Base-by-base conservation (phyloP, 2,329 filamentous ascomycete genomes). In the Stromatinia cepivora region DNA sequence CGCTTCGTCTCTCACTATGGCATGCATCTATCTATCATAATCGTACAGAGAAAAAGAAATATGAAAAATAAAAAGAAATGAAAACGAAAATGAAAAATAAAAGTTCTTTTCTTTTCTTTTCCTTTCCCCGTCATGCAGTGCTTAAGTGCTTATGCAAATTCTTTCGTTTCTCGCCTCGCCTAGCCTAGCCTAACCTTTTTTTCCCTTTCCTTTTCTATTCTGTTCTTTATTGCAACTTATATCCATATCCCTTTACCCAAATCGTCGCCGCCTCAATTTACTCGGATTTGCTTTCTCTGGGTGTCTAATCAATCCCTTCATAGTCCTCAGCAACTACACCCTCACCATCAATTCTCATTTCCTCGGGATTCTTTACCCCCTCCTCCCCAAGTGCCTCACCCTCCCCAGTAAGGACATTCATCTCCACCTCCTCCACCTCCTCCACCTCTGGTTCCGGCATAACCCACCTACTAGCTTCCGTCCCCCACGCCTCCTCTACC, bases 401-500 rank as follows among this genome's bases (percentile, higher is more conserved):
- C 1, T 42, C 39, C 11, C 39, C 53, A 1, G 22, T 22, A 22
- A 11, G 22, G 15, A 31, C 42, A 50, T 67, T 45, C 31, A 36
- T 39, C 28, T 39, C 22, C n/a, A 22, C 31, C 42, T 34, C 59
- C 31, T 53, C 28, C 17, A 54, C 46, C 54, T 34, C 56, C 68
- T 68, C 64, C n/a, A n/a, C 63, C 64, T 70, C 66, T 15, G 71
- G 59, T 61, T 71, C 71, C 3, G 53, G 53, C 22, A 34, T 20
- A 9, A 68, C 36, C 66, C 66, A 68, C 74, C 78, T 80, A 63
- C 70, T 77, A 4, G 78, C 78, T 73, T 83, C 82, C 11, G 80
- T 69, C 64, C 84, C 76, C 77, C 86, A 87, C 0, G 91, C 86
- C 80, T 97, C 93, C 81, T 98, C 94, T 20, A 98, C 92, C 3